These are phyloP conservation scores for Malania oleifera DNA, from an alignment of 164 flowering plant species.

Conservation along the genomic window DNA sequence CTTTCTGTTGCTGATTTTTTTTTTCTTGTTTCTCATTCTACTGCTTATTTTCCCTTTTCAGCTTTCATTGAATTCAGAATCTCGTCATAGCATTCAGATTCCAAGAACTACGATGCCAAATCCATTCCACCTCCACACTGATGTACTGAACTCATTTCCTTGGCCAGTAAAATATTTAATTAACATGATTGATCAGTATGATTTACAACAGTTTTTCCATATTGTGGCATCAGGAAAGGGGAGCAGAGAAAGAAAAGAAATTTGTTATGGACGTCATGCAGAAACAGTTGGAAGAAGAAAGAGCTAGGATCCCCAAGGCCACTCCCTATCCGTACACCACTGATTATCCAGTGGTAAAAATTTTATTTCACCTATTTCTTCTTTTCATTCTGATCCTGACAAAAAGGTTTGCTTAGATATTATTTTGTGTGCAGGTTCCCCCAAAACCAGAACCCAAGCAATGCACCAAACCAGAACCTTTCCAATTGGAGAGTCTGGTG, in stretches of 20 bases:
- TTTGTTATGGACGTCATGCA: slow-evolving; percentile 47
- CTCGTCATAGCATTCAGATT: slow-evolving; percentile 41
- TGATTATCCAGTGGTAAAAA: slow-evolving; percentile 84
- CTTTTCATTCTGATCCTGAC: not conserved
- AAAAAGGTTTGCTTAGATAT: too few species aligned
- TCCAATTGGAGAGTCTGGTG: slow-evolving; percentile 78
- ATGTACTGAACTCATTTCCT: slow-evolving; percentile 29
- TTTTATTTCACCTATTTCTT: not conserved
- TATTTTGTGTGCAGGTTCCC: slow-evolving; percentile 52
- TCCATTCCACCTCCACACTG: slow-evolving; percentile 88
- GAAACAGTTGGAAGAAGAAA: slow-evolving; percentile 78
- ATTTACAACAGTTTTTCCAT: not conserved
- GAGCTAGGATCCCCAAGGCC: slow-evolving; percentile 78
- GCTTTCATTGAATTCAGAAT: slow-evolving; percentile 77
- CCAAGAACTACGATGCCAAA: slow-evolving; percentile 68
- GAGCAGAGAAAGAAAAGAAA: slow-evolving; percentile 71
- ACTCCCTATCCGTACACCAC: slow-evolving; percentile 94
- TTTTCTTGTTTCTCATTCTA: not conserved
- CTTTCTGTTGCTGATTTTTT: not conserved
- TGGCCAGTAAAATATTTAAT: not conserved
- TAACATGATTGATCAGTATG: not conserved
- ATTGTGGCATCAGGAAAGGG: slow-evolving; percentile 56
- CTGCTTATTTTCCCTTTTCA: slow-evolving; percentile 19
- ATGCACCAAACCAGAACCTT: slow-evolving; percentile 83
- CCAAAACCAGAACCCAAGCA: slow-evolving; percentile 88